These are phyloP conservation scores for Neophaeococcomyces aloes DNA, from an alignment of 2,329 filamentous ascomycete genomes.

Conservation along the genomic window DNA sequence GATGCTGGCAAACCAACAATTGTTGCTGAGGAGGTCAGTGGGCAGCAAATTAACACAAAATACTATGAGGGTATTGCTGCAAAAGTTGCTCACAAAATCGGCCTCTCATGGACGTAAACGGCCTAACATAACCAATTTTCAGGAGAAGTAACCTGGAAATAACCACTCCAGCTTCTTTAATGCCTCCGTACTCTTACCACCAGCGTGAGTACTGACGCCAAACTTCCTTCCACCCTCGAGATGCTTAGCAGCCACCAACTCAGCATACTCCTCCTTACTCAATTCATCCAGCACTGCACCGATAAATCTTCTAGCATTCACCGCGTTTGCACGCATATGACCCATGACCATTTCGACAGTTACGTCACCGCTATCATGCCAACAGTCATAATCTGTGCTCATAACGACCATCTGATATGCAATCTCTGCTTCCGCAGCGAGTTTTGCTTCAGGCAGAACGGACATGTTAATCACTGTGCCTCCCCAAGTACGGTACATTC, in stretches of 20 bases:
- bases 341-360: slow-evolving; percentile 95
- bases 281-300: slow-evolving; percentile 80
- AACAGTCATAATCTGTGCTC: slow-evolving; percentile 99
- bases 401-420: slow-evolving; percentile 98
- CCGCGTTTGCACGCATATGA: slow-evolving; percentile 86
- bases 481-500: slow-evolving; percentile 90
- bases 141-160: slow-evolving; percentile 51
- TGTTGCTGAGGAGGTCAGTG: slow-evolving; percentile 59
- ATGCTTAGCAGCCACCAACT: slow-evolving; percentile 71
- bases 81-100: slow-evolving; percentile 36
- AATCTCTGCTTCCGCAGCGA: slow-evolving; percentile 91
- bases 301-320: slow-evolving; percentile 77
- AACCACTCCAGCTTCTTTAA: slow-evolving; percentile 73
- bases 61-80: slow-evolving; percentile 64
- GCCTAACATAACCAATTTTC: neutral
- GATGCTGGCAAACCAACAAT: slow-evolving; percentile 83
- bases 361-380: slow-evolving; percentile 73
- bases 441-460: slow-evolving; percentile 85
- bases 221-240: slow-evolving; percentile 65
- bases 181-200: slow-evolving; percentile 61
- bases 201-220: slow-evolving; percentile 73
- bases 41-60: slow-evolving; percentile 54
- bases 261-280: slow-evolving; percentile 61
- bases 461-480: slow-evolving; percentile 98
- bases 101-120: slow-evolving; percentile 29